Conservation (phyloP, 768 basidiomycete species). For the Sarcodon sp. region DNA sequence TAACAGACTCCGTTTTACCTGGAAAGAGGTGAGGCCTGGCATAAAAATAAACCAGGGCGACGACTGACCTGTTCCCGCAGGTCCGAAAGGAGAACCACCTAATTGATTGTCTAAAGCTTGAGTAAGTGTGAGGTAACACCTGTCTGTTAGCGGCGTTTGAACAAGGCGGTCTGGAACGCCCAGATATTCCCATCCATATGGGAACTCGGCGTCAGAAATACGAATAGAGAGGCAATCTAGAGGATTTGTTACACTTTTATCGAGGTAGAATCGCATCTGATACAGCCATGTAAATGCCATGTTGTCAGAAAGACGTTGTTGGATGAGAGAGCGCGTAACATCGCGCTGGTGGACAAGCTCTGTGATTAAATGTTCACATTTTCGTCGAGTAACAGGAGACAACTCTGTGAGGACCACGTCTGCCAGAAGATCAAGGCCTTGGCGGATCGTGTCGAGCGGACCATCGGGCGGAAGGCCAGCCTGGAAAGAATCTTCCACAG, state of each 20-base stretch:
- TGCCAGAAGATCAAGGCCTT: conserved; percentile 89
- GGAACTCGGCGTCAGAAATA: conserved; percentile 86
- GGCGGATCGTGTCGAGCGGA: conserved; percentile 61
- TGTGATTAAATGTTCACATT: conserved; percentile 97
- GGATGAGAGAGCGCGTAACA: conserved; percentile 72
- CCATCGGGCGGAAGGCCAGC: conserved; percentile 39
- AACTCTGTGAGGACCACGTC: conserved; percentile 92
- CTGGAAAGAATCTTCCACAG: conserved; percentile 64
- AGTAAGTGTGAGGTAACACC: conserved; percentile 91
- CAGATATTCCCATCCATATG: conserved; percentile 98
- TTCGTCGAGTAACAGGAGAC: conserved; percentile 81
- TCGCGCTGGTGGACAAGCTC: conserved; percentile 98
- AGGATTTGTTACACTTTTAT: conserved; percentile 55
- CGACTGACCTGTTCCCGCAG: conserved; percentile 81
- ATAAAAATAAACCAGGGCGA: conserved; percentile 1
- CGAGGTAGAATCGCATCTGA: conserved; percentile 97
- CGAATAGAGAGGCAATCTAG: conserved; percentile 71
- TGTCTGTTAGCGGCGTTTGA: conserved; percentile 94
- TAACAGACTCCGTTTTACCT: conserved; percentile 99
- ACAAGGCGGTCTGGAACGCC: conserved; percentile 95
- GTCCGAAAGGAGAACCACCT: conserved; percentile 96
- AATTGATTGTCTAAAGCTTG: conserved; percentile 92
- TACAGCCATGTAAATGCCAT: conserved; percentile 87
- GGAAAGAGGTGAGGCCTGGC: neutral
- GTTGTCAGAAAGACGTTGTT: conserved; percentile 46